Evolutionary conservation across 345 rosid genomes (phyloP).

Genomic region (Eutrema heterophyllum): DNA sequence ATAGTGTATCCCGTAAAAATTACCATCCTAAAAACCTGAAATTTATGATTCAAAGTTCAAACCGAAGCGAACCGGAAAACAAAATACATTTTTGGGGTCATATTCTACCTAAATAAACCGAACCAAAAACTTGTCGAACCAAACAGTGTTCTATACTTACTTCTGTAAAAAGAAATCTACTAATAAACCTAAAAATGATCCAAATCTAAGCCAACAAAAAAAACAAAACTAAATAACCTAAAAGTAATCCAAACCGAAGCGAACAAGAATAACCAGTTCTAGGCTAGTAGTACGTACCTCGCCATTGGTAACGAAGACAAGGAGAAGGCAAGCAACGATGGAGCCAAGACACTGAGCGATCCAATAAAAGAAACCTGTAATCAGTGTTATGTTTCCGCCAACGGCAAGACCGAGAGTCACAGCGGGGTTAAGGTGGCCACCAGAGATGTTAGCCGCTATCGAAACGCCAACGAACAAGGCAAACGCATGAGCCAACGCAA

Average conservation of each 20-base stretch:
- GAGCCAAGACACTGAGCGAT: slow-evolving; percentile 86
- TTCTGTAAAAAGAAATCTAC: neutral
- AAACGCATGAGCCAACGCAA: slow-evolving; percentile 79
- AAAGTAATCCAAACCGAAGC: neutral
- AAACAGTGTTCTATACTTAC: neutral
- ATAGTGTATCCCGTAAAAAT: too few species aligned
- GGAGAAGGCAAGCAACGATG: slow-evolving; percentile 79
- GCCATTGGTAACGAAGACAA: slow-evolving; percentile 53
- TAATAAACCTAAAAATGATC: neutral
- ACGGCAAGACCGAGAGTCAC: slow-evolving; percentile 82
- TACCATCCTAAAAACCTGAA: neutral
- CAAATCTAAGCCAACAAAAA: neutral
- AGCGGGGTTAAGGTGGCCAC: slow-evolving; percentile 88
- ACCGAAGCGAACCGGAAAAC: neutral
- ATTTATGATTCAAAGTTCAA: neutral
- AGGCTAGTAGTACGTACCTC: slow-evolving; percentile 27
- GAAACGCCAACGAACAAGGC: slow-evolving; percentile 79
- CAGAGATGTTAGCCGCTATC: slow-evolving; percentile 82
- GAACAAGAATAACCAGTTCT: neutral
- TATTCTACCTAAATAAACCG: neutral
- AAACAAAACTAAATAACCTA: neutral
- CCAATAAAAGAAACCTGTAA: slow-evolving; percentile 81
- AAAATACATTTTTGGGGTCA: neutral
- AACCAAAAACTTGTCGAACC: neutral
- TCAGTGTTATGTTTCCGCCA: slow-evolving; percentile 77